These are phyloP conservation scores for Candida stauntonica DNA, from an alignment of 805 yeast species.

Conservation along the genomic window DNA sequence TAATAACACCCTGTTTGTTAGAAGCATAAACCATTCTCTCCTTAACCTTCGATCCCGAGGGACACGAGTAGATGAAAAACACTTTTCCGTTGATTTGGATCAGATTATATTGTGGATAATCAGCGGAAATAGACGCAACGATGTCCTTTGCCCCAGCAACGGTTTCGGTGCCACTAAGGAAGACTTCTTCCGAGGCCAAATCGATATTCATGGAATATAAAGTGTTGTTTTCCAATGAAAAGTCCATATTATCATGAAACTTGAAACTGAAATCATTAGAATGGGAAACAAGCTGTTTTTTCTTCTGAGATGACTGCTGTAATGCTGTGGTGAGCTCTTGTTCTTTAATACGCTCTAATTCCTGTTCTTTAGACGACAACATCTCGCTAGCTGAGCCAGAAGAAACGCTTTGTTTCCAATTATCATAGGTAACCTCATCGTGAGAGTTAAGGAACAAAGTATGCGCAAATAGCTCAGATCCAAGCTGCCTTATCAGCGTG, in stretches of 20 bases:
- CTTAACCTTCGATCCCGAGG: slow-evolving; percentile 83
- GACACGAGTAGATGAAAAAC: slow-evolving; percentile 81
- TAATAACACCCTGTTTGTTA: slow-evolving; percentile 58
- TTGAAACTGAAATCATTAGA: slow-evolving; percentile 26
- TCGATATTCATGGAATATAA: slow-evolving; percentile 51
- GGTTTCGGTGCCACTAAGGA: slow-evolving; percentile 28
- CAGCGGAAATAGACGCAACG: slow-evolving; percentile 31
- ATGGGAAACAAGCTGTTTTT: slow-evolving; percentile 20
- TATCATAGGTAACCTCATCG: slow-evolving; percentile 36
- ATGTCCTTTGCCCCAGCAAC: slow-evolving; percentile 28
- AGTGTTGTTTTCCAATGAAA: slow-evolving; percentile 28
- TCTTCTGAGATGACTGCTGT: slow-evolving; percentile 29
- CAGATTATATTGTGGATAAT: slow-evolving; percentile 56
- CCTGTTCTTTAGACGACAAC: slow-evolving; percentile 55
- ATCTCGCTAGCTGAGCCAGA: slow-evolving; percentile 35
- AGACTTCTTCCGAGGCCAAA: slow-evolving; percentile 42
- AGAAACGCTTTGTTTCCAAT: slow-evolving; percentile 39
- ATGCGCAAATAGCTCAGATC: slow-evolving; percentile 41
- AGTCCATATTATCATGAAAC: slow-evolving; percentile 26
- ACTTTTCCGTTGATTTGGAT: slow-evolving; percentile 38
- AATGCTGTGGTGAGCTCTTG: slow-evolving; percentile 35
- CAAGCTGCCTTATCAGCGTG: slow-evolving; percentile 70
- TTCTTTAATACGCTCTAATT: slow-evolving; percentile 42
- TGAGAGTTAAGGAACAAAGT: slow-evolving; percentile 31
- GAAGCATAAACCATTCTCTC: slow-evolving; percentile 93